These are phyloP conservation scores for Eruca vesicaria DNA, from an alignment of 441 rosid genomes.

Conservation along the genomic window DNA sequence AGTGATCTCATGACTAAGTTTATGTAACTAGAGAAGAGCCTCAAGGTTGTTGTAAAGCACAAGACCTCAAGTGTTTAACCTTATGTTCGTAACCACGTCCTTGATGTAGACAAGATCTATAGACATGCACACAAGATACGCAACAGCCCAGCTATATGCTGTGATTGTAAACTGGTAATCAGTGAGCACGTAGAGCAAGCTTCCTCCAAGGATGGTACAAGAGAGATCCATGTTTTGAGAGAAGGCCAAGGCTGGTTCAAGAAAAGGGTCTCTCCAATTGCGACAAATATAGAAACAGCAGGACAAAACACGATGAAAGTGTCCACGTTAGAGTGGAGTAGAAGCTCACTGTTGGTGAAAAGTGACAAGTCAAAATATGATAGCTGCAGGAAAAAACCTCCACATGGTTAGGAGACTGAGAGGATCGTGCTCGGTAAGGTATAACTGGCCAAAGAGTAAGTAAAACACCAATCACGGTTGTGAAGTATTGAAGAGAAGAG, in stretches of 20 bases:
- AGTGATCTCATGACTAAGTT: slow-evolving; percentile 63
- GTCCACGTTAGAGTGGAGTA: slow-evolving; percentile 92
- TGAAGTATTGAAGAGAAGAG: slow-evolving; percentile 75
- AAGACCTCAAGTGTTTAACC: too few relatives aligned
- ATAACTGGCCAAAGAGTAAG: slow-evolving; percentile 43
- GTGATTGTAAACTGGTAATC: slow-evolving; percentile 84
- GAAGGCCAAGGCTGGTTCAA: slow-evolving; percentile 90
- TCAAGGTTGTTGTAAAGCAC: too few relatives aligned
- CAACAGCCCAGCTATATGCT: slow-evolving; percentile 88
- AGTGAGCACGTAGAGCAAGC: slow-evolving; percentile 79
- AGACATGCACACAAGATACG: slow-evolving; percentile 88
- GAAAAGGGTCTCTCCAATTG: slow-evolving; percentile 83
- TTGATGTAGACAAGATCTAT: slow-evolving; percentile 64
- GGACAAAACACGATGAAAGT: slow-evolving; percentile 94
- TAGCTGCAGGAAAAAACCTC: slow-evolving; percentile 92
- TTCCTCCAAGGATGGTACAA: slow-evolving; percentile 84
- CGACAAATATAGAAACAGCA: slow-evolving; percentile 88
- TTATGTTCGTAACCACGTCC: too few relatives aligned
- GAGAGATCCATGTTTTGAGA: slow-evolving; percentile 72
- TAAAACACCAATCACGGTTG: slow-evolving; percentile 59
- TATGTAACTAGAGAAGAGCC: too few relatives aligned
- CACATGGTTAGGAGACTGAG: slow-evolving; percentile 81
- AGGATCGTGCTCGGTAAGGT: slow-evolving; percentile 55
- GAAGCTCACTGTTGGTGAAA: slow-evolving; percentile 95
- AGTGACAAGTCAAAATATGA: slow-evolving; percentile 86